These are phyloP conservation scores for Geoglossum cookeanum DNA, from an alignment of 2,329 filamentous ascomycete species.

Conservation along the genomic window DNA sequence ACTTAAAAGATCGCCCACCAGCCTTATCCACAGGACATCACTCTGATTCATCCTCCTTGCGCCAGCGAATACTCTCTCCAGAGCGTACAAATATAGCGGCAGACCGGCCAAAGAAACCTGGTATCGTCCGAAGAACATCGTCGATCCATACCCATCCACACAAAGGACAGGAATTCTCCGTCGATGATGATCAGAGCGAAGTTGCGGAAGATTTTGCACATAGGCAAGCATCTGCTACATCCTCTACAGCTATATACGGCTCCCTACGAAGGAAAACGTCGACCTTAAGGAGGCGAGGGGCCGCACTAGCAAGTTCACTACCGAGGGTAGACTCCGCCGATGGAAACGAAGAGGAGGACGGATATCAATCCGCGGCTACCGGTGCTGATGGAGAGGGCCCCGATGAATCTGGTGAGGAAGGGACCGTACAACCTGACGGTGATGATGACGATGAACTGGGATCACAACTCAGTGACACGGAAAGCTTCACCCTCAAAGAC, in stretches of 20 bases:
- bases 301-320: constrained; percentile 26
- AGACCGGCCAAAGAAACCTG: background rate
- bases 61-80: background rate
- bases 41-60: background rate
- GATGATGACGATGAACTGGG: constrained; percentile 37
- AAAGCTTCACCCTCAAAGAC: constrained; percentile 95
- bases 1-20: background rate
- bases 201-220: constrained; percentile 48
- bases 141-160: constrained; percentile 40
- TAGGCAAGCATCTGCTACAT: constrained; percentile 26
- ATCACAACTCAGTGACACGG: constrained; percentile 66
- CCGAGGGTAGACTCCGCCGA: constrained; percentile 28
- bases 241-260: constrained; percentile 18
- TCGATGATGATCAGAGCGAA: constrained; percentile 71
- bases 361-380: constrained; percentile 6
- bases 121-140: background rate
- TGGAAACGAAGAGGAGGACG: constrained; percentile 14
- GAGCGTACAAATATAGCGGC: background rate
- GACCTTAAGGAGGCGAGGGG: constrained; percentile 30
- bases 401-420: constrained; percentile 28
- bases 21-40: background rate
- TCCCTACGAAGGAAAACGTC: constrained; percentile 30
- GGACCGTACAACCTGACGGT: constrained; percentile 17
- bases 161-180: constrained; percentile 73
- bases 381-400: constrained; percentile 23